Base-by-base conservation (phyloP, 345 rosid genomes). In the Dovyalis caffra region DNA sequence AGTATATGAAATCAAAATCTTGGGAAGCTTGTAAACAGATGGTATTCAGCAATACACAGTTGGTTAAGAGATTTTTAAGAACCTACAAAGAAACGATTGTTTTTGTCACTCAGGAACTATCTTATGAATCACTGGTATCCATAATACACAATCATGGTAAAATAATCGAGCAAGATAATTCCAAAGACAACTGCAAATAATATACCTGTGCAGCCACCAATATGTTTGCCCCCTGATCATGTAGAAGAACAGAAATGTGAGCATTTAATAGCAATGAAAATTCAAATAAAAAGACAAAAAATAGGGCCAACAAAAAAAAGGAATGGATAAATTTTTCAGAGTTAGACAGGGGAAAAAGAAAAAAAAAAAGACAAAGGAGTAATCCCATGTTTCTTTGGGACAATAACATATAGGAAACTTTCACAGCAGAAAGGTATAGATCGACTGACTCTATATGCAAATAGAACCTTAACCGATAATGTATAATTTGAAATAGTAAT, bases 191-290 rank as follows among this genome's bases (percentile, higher is more conserved):
- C 45, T 15, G 8, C 3, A 34, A 69, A 33, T 65, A 64, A 14
- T 56, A 70, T 87, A 93, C 99, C 99, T 88, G 98, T 83, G 83
- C 96, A 95, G 69, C 99, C 98, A 21, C 99, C 98, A 25, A 95
- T 84, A 81, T 93, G 99, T 73, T 90, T 87, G 43, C 96, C 97
- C 47, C 99, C 99, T 95, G 92, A n/a, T 77, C 70, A 85, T 58
- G 58, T 60, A 77, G 34, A 66, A 43, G 28, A 74, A 66, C 40
- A 77, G 63, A 51, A 53, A 49, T 31, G 23, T 69, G 6, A 64
- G 70, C 47, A 70, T 60, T 56, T 38, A 34, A 33, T 70, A 74
- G 51, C 29, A 51, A 6, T 40, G 38, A 33, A 51, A 31, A 58
- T n/a, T 34, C 26, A 6, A 32, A 34, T 61, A 28, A 32, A 38